Evolutionary conservation across 768 basidiomycete genomes (phyloP).

Genomic region (Lepiota venenata): DNA sequence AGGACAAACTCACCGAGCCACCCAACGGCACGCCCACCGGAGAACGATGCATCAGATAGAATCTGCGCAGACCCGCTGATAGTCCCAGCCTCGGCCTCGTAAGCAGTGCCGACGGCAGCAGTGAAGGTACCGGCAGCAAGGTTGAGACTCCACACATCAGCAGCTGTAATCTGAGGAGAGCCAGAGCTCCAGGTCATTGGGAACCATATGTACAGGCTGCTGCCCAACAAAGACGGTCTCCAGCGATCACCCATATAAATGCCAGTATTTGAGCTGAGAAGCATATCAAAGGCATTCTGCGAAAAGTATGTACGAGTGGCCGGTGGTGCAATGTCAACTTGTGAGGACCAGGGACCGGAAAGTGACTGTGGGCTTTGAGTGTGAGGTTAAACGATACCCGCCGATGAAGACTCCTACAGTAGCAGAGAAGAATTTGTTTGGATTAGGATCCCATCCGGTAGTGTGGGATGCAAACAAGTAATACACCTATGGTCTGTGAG

Average conservation of each 20-base stretch:
- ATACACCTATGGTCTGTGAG: constrained; percentile 35
- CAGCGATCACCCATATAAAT: constrained; percentile 69
- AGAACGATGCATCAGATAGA: constrained; percentile 41
- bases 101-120: constrained; percentile 46
- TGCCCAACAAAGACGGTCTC: constrained; percentile 49
- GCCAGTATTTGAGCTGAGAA: constrained; percentile 40
- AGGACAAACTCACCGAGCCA: constrained; percentile 42
- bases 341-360: constrained; percentile 51
- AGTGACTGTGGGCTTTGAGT: constrained; percentile 34
- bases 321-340: constrained; percentile 52
- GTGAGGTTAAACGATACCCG: background rate
- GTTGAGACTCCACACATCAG: constrained; percentile 57
- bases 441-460: constrained; percentile 56
- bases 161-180: constrained; percentile 47
- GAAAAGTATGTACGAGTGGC: constrained; percentile 55
- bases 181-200: constrained; percentile 56
- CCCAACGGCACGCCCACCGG: constrained; percentile 51
- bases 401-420: constrained; percentile 29
- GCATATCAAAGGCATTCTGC: constrained; percentile 55
- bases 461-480: constrained; percentile 61
- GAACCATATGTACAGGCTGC: constrained; percentile 60
- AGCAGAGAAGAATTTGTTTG: constrained; percentile 56
- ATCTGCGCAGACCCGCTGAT: constrained; percentile 45
- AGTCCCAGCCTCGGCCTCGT: constrained; percentile 53
- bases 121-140: constrained; percentile 47